Evolutionary conservation across 495 filamentous ascomycete species (phyloP).

Genomic region (Lophiotrema nucula): DNA sequence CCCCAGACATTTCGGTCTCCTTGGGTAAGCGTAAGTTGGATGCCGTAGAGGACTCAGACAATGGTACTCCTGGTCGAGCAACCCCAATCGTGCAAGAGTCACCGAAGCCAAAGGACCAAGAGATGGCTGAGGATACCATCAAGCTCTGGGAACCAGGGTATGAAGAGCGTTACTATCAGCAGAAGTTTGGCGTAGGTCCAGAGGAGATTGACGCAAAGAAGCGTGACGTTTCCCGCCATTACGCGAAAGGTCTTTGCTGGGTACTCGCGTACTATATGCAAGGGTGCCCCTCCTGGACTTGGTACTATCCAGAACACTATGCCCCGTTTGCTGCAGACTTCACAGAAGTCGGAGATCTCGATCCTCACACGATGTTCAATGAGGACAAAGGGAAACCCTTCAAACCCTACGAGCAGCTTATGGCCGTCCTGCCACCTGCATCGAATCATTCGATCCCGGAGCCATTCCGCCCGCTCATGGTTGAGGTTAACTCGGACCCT

Average conservation of each 20-base stretch:
- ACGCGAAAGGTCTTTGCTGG: conserved; percentile 97
- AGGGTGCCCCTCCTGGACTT: conserved; percentile 95
- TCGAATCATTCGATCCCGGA: conserved; percentile 88
- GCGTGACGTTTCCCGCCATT: conserved; percentile 69
- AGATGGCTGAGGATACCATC: conserved; percentile 72
- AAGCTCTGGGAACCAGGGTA: conserved; percentile 95
- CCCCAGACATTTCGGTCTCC: conserved; percentile 45
- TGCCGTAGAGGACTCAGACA: conserved; percentile 58
- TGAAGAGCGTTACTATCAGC: conserved; percentile 91
- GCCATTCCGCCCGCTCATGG: conserved; percentile 84
- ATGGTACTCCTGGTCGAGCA: conserved; percentile 57
- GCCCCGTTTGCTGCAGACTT: conserved; percentile 97
- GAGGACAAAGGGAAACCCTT: conserved; percentile 78
- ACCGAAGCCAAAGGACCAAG: conserved; percentile 52
- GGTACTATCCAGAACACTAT: conserved; percentile 99
- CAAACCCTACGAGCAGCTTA: conserved; percentile 93
- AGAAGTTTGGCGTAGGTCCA: conserved; percentile 88
- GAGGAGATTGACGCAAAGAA: conserved; percentile 53
- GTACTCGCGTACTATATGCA: conserved; percentile 98
- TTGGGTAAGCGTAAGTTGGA: conserved; percentile 65
- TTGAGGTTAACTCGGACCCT: conserved; percentile 61
- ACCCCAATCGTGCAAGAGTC: conserved; percentile 50
- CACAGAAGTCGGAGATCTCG: conserved; percentile 73
- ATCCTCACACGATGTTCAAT: conserved; percentile 59
- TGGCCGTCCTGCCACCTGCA: conserved; percentile 93